These are phyloP conservation scores for Penicillium crystallinum DNA, from an alignment of 495 filamentous ascomycete species.

Conservation along the genomic window DNA sequence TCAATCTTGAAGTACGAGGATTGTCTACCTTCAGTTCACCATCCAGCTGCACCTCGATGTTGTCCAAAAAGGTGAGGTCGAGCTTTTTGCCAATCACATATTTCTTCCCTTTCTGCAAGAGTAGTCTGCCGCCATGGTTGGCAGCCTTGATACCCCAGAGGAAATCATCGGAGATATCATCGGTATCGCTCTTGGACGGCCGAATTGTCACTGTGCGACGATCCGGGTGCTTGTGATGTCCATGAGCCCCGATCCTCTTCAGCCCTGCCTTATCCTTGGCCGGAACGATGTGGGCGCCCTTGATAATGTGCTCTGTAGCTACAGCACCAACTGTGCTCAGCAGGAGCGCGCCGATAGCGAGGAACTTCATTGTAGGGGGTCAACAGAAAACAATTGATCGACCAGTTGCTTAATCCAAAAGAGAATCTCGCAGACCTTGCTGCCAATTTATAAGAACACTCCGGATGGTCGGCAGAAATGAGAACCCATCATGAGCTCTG, in stretches of 20 bases:
- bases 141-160: constrained; percentile 46
- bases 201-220: constrained; percentile 46
- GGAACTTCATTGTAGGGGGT: constrained; percentile 20
- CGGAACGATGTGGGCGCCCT: constrained; percentile 27
- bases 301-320: constrained; percentile 12
- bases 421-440: background rate
- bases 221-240: constrained; percentile 24
- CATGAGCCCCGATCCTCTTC: constrained; percentile 24
- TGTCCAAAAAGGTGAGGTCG: constrained; percentile 51
- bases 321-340: constrained; percentile 16
- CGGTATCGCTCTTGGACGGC: constrained; percentile 45
- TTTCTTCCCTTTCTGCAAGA: constrained; percentile 44
- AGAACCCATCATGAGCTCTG: background rate
- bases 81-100: constrained; percentile 54
- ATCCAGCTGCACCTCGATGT: constrained; percentile 53
- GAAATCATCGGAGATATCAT: constrained; percentile 52
- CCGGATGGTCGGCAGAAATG: background rate
- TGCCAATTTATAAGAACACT: background rate
- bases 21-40: constrained; percentile 44
- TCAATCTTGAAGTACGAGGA: background rate
- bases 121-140: constrained; percentile 49
- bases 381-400: background rate
- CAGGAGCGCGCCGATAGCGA: constrained; percentile 23
- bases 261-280: constrained; percentile 19
- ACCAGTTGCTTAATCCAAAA: background rate